A percentile compares a stretch with the other conserved stretches of the same genome.
These are phyloP conservation scores for Lactuca saligna DNA, from an alignment of 129 eudicot genomes.

Conservation along the genomic window DNA sequence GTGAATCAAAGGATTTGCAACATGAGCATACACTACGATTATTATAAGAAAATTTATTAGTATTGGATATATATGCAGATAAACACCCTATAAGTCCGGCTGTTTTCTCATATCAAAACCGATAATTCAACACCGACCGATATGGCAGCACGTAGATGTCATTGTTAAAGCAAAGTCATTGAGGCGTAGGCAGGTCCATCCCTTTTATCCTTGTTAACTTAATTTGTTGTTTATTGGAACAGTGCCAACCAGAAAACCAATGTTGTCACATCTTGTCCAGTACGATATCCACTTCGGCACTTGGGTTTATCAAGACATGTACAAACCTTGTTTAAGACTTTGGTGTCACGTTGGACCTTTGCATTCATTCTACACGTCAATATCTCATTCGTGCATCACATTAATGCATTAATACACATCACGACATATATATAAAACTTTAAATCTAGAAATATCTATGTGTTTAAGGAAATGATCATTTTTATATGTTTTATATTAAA, in stretches of 20 bases:
- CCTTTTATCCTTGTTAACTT: background rate
- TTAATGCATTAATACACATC: background rate
- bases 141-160: background rate
- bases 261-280: constrained; percentile 36
- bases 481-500: too few species aligned
- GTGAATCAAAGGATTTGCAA: too few species aligned
- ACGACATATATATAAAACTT: background rate
- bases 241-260: constrained; percentile 29
- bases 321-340: constrained; percentile 29
- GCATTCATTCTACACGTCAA: constrained; percentile 30
- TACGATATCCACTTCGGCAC: background rate
- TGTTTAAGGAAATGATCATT: background rate
- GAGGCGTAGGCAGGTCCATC: constrained; percentile 7
- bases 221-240: constrained; percentile 24
- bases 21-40: too few species aligned
- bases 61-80: too few species aligned
- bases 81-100: background rate
- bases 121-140: background rate
- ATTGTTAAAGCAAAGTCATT: constrained; percentile 8
- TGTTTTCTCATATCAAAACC: background rate
- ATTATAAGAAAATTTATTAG: too few species aligned
- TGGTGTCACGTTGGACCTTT: constrained; percentile 38
- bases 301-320: background rate
- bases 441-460: background rate
- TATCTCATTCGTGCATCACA: constrained; percentile 17